Conservation (phyloP, 2,329 filamentous ascomycete species). For the Mollisiaceae sp. region DNA sequence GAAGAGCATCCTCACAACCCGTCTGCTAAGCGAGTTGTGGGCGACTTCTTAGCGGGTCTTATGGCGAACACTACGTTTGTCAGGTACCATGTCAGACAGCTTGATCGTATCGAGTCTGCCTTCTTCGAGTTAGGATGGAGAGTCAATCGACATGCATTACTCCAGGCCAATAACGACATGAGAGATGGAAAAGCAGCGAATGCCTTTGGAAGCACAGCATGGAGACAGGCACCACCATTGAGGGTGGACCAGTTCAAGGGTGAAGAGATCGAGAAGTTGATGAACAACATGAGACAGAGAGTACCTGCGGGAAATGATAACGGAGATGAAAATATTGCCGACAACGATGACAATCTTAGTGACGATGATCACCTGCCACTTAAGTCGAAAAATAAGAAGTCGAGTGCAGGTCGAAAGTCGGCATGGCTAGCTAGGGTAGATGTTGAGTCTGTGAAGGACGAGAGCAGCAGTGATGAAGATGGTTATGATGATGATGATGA, state of each 20-base stretch:
- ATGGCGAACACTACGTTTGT: not conserved
- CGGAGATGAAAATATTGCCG: not conserved
- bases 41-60: constrained; percentile 21
- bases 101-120: constrained; percentile 24
- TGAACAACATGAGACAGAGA: not conserved
- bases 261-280: constrained; percentile 4
- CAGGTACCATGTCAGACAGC: no score
- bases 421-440: no score
- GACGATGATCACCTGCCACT: not conserved
- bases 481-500: not conserved
- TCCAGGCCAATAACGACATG: constrained; percentile 20
- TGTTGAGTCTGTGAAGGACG: no score
- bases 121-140: constrained; percentile 28
- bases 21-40: not conserved
- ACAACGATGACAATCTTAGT: not conserved
- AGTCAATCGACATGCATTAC: constrained; percentile 25
- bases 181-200: not conserved
- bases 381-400: not conserved
- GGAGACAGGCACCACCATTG: constrained; percentile 18
- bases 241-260: constrained; percentile 24
- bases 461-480: not conserved
- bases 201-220: constrained; percentile 15
- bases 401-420: no score
- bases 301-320: not conserved
- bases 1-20: constrained; percentile 2